phyloP scores from a whole-genome alignment of 2,329 filamentous ascomycete genomes.

The Trichoderma guizhouense region DNA sequence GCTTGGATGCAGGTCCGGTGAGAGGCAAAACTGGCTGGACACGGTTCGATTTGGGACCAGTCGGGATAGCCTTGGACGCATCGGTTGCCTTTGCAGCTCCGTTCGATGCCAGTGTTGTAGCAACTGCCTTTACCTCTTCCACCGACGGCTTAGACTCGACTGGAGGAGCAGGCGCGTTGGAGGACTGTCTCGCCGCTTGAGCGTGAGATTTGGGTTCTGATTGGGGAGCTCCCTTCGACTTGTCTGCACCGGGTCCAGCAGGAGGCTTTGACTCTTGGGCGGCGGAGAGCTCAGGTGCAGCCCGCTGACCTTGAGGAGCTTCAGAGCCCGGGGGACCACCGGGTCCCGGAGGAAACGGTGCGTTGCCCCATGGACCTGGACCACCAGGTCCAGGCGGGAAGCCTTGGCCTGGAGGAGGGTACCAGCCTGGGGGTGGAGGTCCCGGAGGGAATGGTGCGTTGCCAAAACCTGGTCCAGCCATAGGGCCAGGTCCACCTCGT shows the following conservation, averaged over 20 bases:
- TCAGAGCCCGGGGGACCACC: slow-evolving; percentile 58
- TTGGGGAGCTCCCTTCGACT: slow-evolving; percentile 46
- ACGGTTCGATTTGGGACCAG: slow-evolving; percentile 50
- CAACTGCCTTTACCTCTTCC: slow-evolving; percentile 42
- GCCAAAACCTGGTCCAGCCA: slow-evolving; percentile 57
- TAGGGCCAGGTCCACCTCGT: slow-evolving; percentile 55
- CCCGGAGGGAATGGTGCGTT: slow-evolving; percentile 72
- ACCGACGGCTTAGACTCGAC: slow-evolving; percentile 65
- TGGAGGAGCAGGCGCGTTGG: slow-evolving; percentile 59
- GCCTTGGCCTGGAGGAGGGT: slow-evolving; percentile 70
- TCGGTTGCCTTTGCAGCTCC: slow-evolving; percentile 36
- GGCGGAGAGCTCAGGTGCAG: slow-evolving; percentile 39
- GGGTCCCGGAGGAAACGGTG: slow-evolving; percentile 58
- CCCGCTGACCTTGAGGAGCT: slow-evolving; percentile 53
- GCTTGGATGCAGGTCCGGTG: slow-evolving; percentile 42
- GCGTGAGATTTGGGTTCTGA: slow-evolving; percentile 52
- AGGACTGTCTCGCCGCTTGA: slow-evolving; percentile 45
- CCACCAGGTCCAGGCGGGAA: slow-evolving; percentile 63
- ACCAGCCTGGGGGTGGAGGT: slow-evolving; percentile 65
- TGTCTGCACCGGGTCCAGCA: slow-evolving; percentile 46
- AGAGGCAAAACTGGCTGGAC: slow-evolving; percentile 66
- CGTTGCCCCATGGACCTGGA: slow-evolving; percentile 56
- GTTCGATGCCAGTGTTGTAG: slow-evolving; percentile 41
- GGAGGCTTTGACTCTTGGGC: slow-evolving; percentile 18
- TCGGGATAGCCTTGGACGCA: slow-evolving; percentile 40